Evolutionary conservation across 805 yeast genomes (phyloP), one percentile per base, ranked within the genome.

Genomic region (Candida sonorensis): DNA sequence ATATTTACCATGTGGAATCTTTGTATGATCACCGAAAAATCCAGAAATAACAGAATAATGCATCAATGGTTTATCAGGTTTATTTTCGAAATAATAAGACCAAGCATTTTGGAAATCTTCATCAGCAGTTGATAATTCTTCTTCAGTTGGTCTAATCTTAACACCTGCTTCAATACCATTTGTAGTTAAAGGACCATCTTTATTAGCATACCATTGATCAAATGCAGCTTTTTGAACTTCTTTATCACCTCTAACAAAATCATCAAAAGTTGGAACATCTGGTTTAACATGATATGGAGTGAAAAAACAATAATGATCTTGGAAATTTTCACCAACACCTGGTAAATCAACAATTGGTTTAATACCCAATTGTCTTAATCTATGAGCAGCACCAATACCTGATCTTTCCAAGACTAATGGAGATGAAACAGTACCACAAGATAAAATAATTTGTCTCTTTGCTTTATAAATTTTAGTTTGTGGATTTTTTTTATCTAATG

Each of bases 361-460:
- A 33, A 50, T 35, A 29, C 55, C 55, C 31, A 41, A 50, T 25
- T 50, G 48, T 38, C 55, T 42, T 37, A 50, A 37, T 36, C 43
- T 49, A 38, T 42, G 46, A 13, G 55, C 51, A 26, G 51, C 50
- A 40, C 55, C 55, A 32, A 69, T 66, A 11, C 74, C 74, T 4
- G 74, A 67, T 40, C 65, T 60, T 44, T 66, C 64, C 33, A 69
- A 54, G 13, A 69, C 51, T n/a, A 66, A 40, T 13, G 75, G 75
- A 5, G 75, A 67, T 15, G 67, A 55, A 33, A 66, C 51, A 5
- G 72, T 55, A 19, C 75, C 75, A 21, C 70, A 69, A 27, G 66
- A 44, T 9, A 67, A 62, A 29, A 69, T 60, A 41, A 59, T 56
- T 44, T 67, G 69, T 42, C 57, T 64, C 33, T 72, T 67, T 2